Percentiles rank a stretch among this genome's conserved stretches.
Evolutionary conservation across 2,329 filamentous ascomycete genomes (phyloP).

Genomic region (Colletotrichum phormii): DNA sequence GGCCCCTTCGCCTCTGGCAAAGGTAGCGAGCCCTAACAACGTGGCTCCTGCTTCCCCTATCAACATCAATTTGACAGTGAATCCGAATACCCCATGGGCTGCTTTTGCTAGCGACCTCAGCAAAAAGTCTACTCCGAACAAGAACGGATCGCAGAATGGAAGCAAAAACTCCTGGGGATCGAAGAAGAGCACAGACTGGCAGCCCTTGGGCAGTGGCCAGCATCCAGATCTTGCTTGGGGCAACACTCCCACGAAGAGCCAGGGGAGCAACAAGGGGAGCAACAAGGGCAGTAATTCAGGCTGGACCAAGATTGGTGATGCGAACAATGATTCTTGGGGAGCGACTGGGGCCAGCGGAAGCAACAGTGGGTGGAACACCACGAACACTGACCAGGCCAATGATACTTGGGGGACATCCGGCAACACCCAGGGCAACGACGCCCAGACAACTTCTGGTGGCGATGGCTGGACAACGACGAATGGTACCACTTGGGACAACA

Average conservation of each 20-base stretch:
- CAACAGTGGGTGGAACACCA: constrained; percentile 28
- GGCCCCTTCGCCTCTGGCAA: constrained; percentile 3
- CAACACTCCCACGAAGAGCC: constrained; percentile 1
- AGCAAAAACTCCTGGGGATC: constrained; percentile 35
- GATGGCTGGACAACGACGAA: constrained; percentile 14
- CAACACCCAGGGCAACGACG: constrained; percentile 11
- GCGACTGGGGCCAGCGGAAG: constrained; percentile 21
- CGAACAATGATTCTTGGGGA: constrained; percentile 23
- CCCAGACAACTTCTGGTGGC: constrained; percentile 11
- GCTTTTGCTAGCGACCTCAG: constrained; percentile 13
- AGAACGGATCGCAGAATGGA: constrained; percentile 26
- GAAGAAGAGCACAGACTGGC: constrained; percentile 19
- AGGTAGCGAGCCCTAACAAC: not conserved
- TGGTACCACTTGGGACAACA: constrained; percentile 7
- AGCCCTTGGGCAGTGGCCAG: constrained; percentile 18
- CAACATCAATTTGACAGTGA: constrained; percentile 31
- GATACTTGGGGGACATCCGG: constrained; percentile 26
- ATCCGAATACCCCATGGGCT: constrained; percentile 35
- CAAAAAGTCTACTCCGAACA: constrained; percentile 27
- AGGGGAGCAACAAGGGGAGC: constrained; percentile 11
- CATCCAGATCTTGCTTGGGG: constrained; percentile 32
- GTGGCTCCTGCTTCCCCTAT: constrained; percentile 26
- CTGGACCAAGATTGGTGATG: constrained; percentile 10
- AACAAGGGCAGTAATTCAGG: constrained; percentile 3
- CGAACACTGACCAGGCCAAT: constrained; percentile 21